phyloP scores from a whole-genome alignment of 345 rosid genomes.

The Rhodamnia argentea region DNA sequence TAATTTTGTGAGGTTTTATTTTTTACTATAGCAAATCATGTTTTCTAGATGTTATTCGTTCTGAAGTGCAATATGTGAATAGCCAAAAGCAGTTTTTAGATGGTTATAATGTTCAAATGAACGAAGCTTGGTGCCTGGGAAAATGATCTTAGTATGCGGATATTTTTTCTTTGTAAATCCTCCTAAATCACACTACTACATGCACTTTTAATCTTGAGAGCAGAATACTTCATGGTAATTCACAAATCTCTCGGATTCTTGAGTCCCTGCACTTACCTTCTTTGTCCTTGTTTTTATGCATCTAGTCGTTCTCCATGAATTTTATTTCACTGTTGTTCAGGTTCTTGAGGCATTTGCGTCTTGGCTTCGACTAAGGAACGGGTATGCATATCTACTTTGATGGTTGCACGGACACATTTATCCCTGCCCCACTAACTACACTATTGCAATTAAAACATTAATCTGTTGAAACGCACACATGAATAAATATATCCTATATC shows the following conservation, averaged over 20 bases:
- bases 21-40: neutral
- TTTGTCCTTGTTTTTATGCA: neutral
- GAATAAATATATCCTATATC: neutral
- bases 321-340: slow-evolving; percentile 23
- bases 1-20: neutral
- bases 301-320: neutral
- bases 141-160: neutral
- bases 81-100: neutral
- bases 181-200: neutral
- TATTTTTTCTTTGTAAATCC: neutral
- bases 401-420: neutral
- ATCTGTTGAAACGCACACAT: neutral
- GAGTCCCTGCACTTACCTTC: neutral
- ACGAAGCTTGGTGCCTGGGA: neutral
- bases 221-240: neutral
- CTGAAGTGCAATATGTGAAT: neutral
- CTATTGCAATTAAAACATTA: neutral
- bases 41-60: neutral
- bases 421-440: neutral
- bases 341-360: slow-evolving; percentile 99
- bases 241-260: neutral
- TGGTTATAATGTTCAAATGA: neutral
- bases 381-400: slow-evolving; percentile 35
- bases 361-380: slow-evolving; percentile 89
- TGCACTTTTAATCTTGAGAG: neutral